phyloP scores from a whole-genome alignment of 2,329 filamentous ascomycete genomes.

The Aspergillus ruber region DNA sequence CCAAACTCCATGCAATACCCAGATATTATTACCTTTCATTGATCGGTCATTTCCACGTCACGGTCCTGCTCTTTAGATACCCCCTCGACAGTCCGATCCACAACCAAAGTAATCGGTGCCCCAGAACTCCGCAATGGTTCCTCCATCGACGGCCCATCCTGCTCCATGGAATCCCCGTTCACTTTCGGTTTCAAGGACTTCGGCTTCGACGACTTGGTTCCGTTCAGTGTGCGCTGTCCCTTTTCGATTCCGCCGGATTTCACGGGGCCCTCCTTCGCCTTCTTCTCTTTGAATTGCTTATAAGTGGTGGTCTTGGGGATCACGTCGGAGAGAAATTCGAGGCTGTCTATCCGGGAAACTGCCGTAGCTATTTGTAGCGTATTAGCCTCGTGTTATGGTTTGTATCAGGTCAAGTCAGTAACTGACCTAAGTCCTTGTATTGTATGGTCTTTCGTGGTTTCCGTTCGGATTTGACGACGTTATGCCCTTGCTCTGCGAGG shows the following conservation, averaged over 20 bases:
- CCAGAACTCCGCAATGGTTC: slow-evolving; percentile 17
- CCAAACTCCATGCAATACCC: background rate
- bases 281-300: slow-evolving; percentile 67
- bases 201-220: slow-evolving; percentile 11
- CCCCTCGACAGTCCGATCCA: slow-evolving; percentile 48
- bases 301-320: slow-evolving; percentile 80
- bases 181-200: slow-evolving; percentile 10
- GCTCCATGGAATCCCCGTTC: slow-evolving; percentile 18
- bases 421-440: slow-evolving; percentile 79
- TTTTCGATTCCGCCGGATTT: slow-evolving; percentile 28
- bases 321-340: slow-evolving; percentile 89
- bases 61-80: slow-evolving; percentile 33
- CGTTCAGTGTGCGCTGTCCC: slow-evolving; percentile 34
- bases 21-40: slow-evolving; percentile 14
- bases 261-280: slow-evolving; percentile 30
- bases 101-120: slow-evolving; percentile 49
- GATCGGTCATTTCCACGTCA: slow-evolving; percentile 58
- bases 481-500: slow-evolving; percentile 75
- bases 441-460: slow-evolving; percentile 92
- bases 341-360: slow-evolving; percentile 79
- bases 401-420: no score
- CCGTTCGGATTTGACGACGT: slow-evolving; percentile 80
- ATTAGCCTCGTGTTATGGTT: slow-evolving; percentile 5
- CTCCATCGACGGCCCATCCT: slow-evolving; percentile 7
- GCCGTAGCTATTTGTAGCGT: slow-evolving; percentile 58